Conservation (phyloP, 1,284 basidiomycete genomes). For the Marasmius tenuissimus region DNA sequence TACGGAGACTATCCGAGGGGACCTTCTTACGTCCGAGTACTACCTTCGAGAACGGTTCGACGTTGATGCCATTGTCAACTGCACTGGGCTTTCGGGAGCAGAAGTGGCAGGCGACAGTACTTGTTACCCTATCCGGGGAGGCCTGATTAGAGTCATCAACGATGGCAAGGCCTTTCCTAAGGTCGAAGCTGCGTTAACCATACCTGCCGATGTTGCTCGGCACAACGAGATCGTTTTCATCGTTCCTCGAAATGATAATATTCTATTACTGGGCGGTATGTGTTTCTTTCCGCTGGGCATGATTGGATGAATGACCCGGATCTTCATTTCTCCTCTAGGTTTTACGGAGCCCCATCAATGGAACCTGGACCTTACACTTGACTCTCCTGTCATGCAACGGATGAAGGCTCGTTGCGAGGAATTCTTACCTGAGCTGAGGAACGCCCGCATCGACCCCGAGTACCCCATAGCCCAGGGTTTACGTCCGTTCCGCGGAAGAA, state of each 20-base stretch:
- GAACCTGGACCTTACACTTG: slow-evolving; percentile 30
- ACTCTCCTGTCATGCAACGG: slow-evolving; percentile 31
- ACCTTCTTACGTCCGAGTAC: slow-evolving; percentile 27
- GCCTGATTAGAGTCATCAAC: slow-evolving; percentile 36
- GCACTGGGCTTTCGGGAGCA: slow-evolving; percentile 30
- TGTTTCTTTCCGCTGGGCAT: background rate
- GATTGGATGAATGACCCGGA: background rate
- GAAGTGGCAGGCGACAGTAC: slow-evolving; percentile 31
- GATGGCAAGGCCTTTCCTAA: slow-evolving; percentile 35
- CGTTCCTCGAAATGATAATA: slow-evolving; percentile 32
- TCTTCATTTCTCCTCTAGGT: slow-evolving; percentile 8
- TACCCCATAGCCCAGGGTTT: slow-evolving; percentile 33
- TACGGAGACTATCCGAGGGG: slow-evolving; percentile 26
- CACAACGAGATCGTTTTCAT: slow-evolving; percentile 33
- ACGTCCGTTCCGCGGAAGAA: slow-evolving; percentile 30
- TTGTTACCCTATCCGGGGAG: slow-evolving; percentile 37
- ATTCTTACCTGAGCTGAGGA: slow-evolving; percentile 31
- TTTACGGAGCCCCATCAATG: slow-evolving; percentile 26
- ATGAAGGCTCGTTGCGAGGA: slow-evolving; percentile 33
- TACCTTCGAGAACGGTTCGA: slow-evolving; percentile 26
- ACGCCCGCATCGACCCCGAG: slow-evolving; percentile 28
- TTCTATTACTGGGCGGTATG: slow-evolving; percentile 29
- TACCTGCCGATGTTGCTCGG: slow-evolving; percentile 22
- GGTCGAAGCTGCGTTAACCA: slow-evolving; percentile 29
- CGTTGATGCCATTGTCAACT: slow-evolving; percentile 34